These are phyloP conservation scores for Colletotrichum higginsianum DNA, from an alignment of 2,329 filamentous ascomycete genomes.

Conservation along the genomic window DNA sequence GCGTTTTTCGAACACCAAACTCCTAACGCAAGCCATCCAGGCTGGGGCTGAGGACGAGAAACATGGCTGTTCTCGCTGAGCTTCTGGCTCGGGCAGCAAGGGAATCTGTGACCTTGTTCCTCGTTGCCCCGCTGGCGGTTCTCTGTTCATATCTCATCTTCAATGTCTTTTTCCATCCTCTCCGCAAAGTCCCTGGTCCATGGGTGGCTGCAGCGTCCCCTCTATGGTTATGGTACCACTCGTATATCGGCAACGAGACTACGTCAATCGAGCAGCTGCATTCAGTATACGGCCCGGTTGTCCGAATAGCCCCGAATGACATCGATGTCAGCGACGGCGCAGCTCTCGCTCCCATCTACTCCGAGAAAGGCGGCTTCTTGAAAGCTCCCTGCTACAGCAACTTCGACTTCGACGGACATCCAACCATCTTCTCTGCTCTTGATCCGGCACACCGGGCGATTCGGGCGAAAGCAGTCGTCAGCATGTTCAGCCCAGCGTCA, in stretches of 20 bases:
- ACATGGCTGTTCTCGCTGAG: background rate
- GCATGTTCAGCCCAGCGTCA: slow-evolving; percentile 12
- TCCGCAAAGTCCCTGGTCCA: slow-evolving; percentile 2
- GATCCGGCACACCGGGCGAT: slow-evolving; percentile 4
- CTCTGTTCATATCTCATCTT: background rate
- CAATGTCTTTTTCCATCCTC: slow-evolving; percentile 4
- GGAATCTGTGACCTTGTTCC: background rate
- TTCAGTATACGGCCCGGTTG: background rate
- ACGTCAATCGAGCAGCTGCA: background rate
- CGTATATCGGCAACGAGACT: slow-evolving; percentile 1
- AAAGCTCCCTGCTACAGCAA: slow-evolving; percentile 14
- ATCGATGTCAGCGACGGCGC: slow-evolving; percentile 9
- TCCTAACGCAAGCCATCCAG: background rate
- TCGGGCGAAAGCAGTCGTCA: slow-evolving; percentile 1
- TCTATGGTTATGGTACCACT: slow-evolving; percentile 18
- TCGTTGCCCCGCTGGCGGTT: background rate
- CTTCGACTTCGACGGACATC: slow-evolving; percentile 16
- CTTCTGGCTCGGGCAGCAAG: background rate
- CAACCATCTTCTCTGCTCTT: slow-evolving; percentile 1
- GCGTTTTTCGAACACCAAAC: no score
- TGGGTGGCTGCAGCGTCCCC: background rate
- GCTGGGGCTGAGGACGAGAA: no score
- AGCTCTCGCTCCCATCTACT: slow-evolving; percentile 12
- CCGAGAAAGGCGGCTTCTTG: slow-evolving; percentile 3
- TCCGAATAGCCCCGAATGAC: slow-evolving; percentile 9